Evolutionary conservation across 202 grass and related monocot genomes (phyloP).

Genomic region (Alloteropsis angusta): DNA sequence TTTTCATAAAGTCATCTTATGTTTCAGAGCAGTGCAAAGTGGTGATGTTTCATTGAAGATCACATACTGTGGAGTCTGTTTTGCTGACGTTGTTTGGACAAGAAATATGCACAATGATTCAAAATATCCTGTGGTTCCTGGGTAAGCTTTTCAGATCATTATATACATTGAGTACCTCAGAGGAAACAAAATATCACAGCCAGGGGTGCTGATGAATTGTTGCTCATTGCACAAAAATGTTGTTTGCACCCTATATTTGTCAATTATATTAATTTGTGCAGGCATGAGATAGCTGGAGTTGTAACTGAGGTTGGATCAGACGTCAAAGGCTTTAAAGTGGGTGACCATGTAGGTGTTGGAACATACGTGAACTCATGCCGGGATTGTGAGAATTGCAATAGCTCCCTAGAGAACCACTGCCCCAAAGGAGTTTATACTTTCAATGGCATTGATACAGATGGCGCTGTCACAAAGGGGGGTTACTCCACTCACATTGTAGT

Average conservation of each 20-base stretch:
- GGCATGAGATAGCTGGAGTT: slow-evolving; percentile 89
- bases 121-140: slow-evolving; percentile 73
- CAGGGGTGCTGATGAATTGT: background rate
- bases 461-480: slow-evolving; percentile 68
- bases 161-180: background rate
- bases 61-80: slow-evolving; percentile 77
- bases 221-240: background rate
- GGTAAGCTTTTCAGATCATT: slow-evolving; percentile 37
- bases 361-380: slow-evolving; percentile 73
- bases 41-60: slow-evolving; percentile 66
- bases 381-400: slow-evolving; percentile 54
- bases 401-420: slow-evolving; percentile 49
- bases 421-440: slow-evolving; percentile 39
- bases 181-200: background rate
- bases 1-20: background rate
- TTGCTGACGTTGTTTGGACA: slow-evolving; percentile 62
- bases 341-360: slow-evolving; percentile 59
- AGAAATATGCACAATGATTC: slow-evolving; percentile 46
- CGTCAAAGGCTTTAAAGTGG: slow-evolving; percentile 53
- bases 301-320: slow-evolving; percentile 66
- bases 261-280: slow-evolving; percentile 13
- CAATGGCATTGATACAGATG: slow-evolving; percentile 58
- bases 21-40: slow-evolving; percentile 36
- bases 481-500: slow-evolving; percentile 78
- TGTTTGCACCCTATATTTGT: background rate